Base-by-base conservation (phyloP, 2,329 filamentous ascomycete genomes). In the Ophiosphaerella korrae region DNA sequence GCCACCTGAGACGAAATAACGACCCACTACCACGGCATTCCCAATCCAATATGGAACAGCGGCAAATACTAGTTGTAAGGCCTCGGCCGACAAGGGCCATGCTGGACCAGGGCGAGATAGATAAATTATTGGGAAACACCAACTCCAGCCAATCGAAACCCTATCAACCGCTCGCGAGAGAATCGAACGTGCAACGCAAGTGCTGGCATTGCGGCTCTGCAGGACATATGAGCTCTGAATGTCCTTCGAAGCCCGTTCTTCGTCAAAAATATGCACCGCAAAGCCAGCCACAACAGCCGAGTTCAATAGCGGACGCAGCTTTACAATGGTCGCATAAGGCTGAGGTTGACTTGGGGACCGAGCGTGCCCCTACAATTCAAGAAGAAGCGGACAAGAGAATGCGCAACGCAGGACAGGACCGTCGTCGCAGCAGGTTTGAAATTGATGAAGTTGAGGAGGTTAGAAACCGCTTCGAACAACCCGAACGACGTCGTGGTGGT, bases 401-500 rank as follows among this genome's bases (percentile, higher is more conserved):
- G 7, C 66, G 67, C 26, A 56, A 58, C 16, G 45, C 48, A 3
- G 63, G 57, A 3, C 51, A 50, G 13, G 66, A 69, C 24, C 54
- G 63, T 48, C 62, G 66, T 33, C 58, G 60, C 32, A 57, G 45
- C 37, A 60, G 62, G n/a, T 72, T 72, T 32, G 59, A 53, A 7
- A 52, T 64, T 21, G 60, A 67, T 2, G 61, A 66, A 7, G 52
- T 59, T 4, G 44, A 24, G 3, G 57, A 61, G 14, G 52, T 48
- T 21, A 62, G 55, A 39, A 70, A 71, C 24, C 62, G 63, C 18
- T 72, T 67, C 42, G 63, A 72, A 34, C 56, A 71, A 47, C 67
- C 69, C n/a, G 58, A 60, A 50, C 61, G 57, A 39, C 67, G 70
- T 5, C 57, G 49, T 24, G 53, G 50, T 21, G 57, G 55, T n/a